Evolutionary conservation across 2,329 filamentous ascomycete species (phyloP), one percentile per base, ranked within the genome.

Genomic region (Aspergillus alliaceus): DNA sequence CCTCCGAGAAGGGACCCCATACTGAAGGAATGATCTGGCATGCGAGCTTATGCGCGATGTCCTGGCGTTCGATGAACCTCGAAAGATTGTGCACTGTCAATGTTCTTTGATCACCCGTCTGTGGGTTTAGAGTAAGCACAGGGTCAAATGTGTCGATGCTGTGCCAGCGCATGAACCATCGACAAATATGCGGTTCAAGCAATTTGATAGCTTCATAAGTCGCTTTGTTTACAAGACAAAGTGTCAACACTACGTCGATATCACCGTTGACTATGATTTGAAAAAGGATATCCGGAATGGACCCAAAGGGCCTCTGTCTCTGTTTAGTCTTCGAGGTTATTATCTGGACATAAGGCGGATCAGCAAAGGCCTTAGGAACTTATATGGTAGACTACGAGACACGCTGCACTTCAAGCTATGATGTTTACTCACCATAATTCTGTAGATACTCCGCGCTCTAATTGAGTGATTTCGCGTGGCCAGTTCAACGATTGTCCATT

Each of bases 141-240:
- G 75, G 73, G 59, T 86, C 79, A 62, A 88, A 87, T 9, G 82
- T 82, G 25, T 83, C 77, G 4, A 80, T 82, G 53, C 86, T 86
- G 63, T 82, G 76, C n/a, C 56, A 51, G 18, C 66, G 67, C 58
- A 69, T 63, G 47, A 69, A 70, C 54, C 62, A 66, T n/a, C 53
- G 57, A 39, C 67, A 70, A 29, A 70, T 65, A 29, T 69, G 62
- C 20, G 61, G 59, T 42, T 70, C 68, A 25, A 69, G 59, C 7
- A 60, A 40, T 51, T 64, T 66, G 51, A 69, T 67, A 3, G 61
- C 62, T 29, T 67, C 63, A 46, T 67, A 66, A 24, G 68, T 69
- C 8, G 61, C 60, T 47, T 60, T 66, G 57, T 70, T 70, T 15
- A 70, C 32, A 18, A 61, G 61, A 39, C 67, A 66, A 29, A 70